These are phyloP conservation scores for Cutaneotrichosporon sp. DNA, from an alignment of 1,284 basidiomycete species.

Conservation along the genomic window DNA sequence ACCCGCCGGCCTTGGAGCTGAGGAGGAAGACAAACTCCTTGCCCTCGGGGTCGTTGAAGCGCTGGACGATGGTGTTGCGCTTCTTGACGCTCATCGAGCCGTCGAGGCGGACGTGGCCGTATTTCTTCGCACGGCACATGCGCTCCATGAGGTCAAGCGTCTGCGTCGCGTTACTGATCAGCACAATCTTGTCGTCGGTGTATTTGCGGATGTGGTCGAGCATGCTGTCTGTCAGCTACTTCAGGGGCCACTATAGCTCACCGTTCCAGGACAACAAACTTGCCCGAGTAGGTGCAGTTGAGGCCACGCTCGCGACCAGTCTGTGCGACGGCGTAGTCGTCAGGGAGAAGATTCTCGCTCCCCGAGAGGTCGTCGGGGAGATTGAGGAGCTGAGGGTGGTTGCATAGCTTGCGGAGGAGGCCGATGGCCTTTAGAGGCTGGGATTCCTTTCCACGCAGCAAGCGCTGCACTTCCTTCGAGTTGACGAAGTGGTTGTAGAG, in stretches of 20 bases:
- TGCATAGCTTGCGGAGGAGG: conserved; percentile 94
- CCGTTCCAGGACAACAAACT: conserved; percentile 93
- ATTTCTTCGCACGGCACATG: conserved; percentile 81
- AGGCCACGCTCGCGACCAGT: conserved; percentile 59
- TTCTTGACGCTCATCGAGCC: conserved; percentile 92
- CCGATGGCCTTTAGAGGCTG: conserved; percentile 98
- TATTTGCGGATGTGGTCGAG: conserved; percentile 73
- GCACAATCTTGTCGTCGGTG: conserved; percentile 94
- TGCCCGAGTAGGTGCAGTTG: conserved; percentile 79
- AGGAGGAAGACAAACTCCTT: conserved; percentile 95
- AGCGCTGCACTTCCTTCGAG: conserved; percentile 88
- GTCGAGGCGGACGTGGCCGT: conserved; percentile 88
- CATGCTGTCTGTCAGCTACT: conserved; percentile 60
- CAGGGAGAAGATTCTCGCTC: conserved; percentile 78
- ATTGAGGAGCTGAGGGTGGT: conserved; percentile 91
- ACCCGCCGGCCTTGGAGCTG: conserved; percentile 95
- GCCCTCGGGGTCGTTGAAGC: conserved; percentile 93
- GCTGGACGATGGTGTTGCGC: conserved; percentile 94
- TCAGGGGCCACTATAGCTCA: conserved; percentile 44
- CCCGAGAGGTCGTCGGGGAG: conserved; percentile 83
- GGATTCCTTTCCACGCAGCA: conserved; percentile 84
- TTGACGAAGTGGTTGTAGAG: conserved; percentile 92
- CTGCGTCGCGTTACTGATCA: conserved; percentile 98
- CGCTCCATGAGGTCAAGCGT: conserved; percentile 93
- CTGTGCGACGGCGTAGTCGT: conserved; percentile 60